Conservation (phyloP, 2,329 filamentous ascomycete species). For the Lithohypha guttulata region DNA sequence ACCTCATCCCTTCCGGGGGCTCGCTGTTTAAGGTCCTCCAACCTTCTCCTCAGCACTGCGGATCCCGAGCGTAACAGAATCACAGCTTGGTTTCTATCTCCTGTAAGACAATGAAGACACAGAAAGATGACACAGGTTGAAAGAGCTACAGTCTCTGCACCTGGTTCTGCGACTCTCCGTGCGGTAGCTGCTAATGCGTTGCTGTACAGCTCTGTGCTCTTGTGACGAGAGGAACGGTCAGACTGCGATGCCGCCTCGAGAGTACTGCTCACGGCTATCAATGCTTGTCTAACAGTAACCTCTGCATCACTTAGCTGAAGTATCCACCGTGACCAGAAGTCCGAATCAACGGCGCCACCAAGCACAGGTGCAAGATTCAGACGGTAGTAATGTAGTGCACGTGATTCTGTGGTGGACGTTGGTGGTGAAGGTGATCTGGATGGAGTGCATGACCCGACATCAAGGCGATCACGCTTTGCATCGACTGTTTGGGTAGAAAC, state of each 20-base stretch:
- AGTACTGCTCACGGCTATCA: slow-evolving; percentile 8
- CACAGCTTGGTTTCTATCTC: neutral
- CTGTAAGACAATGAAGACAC: slow-evolving; percentile 4
- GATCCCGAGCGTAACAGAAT: neutral
- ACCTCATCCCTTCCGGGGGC: neutral
- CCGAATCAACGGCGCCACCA: slow-evolving; percentile 4
- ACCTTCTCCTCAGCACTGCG: neutral
- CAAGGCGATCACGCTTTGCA: neutral
- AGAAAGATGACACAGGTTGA: slow-evolving; percentile 6
- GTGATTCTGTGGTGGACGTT: neutral
- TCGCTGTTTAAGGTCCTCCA: neutral
- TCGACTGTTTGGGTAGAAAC: neutral
- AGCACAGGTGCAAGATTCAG: slow-evolving; percentile 1
- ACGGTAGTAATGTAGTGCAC: slow-evolving; percentile 5
- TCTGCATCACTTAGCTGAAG: slow-evolving; percentile 11
- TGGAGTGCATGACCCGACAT: neutral
- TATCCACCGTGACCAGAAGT: slow-evolving; percentile 11
- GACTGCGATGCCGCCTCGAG: neutral
- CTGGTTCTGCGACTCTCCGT: slow-evolving; percentile 1
- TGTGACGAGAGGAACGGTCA: neutral
- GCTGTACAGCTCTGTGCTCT: neutral
- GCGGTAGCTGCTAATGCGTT: slow-evolving; percentile 2
- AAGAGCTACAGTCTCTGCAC: slow-evolving; percentile 4
- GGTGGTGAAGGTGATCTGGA: slow-evolving; percentile 3
- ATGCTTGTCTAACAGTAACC: slow-evolving; percentile 7